Evolutionary conservation across 2,329 filamentous ascomycete genomes (phyloP), one percentile per base, ranked within the genome.

Genomic region (Aspergillus felis): DNA sequence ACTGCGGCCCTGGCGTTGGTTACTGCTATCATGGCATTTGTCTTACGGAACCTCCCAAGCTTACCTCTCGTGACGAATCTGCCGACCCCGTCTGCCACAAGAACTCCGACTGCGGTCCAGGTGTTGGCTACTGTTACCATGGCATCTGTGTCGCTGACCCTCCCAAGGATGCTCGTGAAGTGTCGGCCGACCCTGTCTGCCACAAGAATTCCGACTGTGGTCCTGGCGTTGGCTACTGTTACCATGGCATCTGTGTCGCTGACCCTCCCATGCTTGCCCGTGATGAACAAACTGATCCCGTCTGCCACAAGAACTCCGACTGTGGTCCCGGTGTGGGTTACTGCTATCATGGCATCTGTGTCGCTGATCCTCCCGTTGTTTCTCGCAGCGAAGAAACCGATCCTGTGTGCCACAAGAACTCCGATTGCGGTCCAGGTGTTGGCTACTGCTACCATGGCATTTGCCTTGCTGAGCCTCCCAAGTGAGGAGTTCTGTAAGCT

Each of bases 401-500:
- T 17, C 44, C 27, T 50, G n/a, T 32, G 4, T 58, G 56, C 48
- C 29, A 41, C n/a, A 14, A 29, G 38, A 7, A 54, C 41, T 32
- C 25, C 32, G 42, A 55, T 10, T 58, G 56, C 41, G 29, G 35
- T 38, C 32, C 32, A 38, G 32, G 32, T n/a, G 32, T 42, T n/a
- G 53, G 56, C 29, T 50, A 53, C 44, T 47, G 44, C 22, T 24
- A 49, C 38, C 47, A 24, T 50, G 58, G 56, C 24, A 53, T 60
- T n/a, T 47, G 44, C 24, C 9, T 47, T 25, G 44, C 44, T 47
- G 8, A 47, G 3, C 44, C 44, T 47, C 44, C 44, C 44, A 47
- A 47, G 44, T 24, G 24, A 24, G 24, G 22, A 24, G 22, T 47
- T 47, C 12, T 24, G 22, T 14, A 4, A 27, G 22, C n/a, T 47